These are phyloP conservation scores for Kwoniella dejecticola DNA, from an alignment of 768 basidiomycete species.

Conservation along the genomic window DNA sequence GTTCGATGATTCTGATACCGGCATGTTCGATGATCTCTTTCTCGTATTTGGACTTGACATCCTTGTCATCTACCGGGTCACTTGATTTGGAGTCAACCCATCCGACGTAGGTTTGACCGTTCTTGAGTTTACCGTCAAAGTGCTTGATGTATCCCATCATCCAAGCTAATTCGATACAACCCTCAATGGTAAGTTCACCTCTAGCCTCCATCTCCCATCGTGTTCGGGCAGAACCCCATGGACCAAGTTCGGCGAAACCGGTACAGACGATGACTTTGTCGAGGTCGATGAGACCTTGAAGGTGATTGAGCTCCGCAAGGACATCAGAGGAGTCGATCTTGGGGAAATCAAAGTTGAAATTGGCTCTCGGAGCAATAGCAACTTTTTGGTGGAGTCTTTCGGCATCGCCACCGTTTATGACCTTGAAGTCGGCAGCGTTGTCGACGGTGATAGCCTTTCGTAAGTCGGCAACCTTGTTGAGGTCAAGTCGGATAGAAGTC, in stretches of 20 bases:
- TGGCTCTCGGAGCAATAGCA: constrained; percentile 91
- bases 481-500: constrained; percentile 73
- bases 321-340: constrained; percentile 69
- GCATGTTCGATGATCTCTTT: constrained; percentile 87
- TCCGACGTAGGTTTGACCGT: constrained; percentile 88
- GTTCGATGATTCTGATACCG: constrained; percentile 93
- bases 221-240: constrained; percentile 97
- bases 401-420: constrained; percentile 82
- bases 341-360: constrained; percentile 96
- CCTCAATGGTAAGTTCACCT: constrained; percentile 96
- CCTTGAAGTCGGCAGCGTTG: constrained; percentile 93
- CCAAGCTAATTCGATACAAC: constrained; percentile 99
- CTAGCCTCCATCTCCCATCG: constrained; percentile 99
- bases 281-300: constrained; percentile 86
- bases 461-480: constrained; percentile 85
- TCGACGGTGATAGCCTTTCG: constrained; percentile 91
- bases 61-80: constrained; percentile 97
- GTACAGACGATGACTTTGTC: constrained; percentile 96
- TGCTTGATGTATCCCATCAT: constrained; percentile 99
- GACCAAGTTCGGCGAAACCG: constrained; percentile 95
- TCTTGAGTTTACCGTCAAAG: constrained; percentile 94
- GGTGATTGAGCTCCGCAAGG: constrained; percentile 71
- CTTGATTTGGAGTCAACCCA: constrained; percentile 94
- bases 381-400: constrained; percentile 91
- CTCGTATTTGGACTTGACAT: constrained; percentile 89